Evolutionary conservation across 257 asterid species (phyloP), one percentile per base, ranked within the genome.

Genomic region (Lavandula angustifolia): DNA sequence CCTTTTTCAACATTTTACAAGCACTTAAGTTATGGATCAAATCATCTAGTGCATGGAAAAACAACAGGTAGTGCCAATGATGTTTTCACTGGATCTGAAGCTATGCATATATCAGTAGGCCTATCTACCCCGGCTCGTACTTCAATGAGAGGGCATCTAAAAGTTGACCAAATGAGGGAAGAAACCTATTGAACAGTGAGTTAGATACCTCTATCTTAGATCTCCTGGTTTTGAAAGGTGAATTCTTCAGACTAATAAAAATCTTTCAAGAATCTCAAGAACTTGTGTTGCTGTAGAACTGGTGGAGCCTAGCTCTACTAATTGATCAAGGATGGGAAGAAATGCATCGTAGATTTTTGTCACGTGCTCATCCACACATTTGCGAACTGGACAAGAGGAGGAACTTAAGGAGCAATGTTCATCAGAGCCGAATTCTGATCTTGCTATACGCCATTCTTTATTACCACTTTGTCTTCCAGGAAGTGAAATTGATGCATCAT

Each of bases 381-480:
- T 78, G 41, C 95, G 96, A 67, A 78, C 79, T 57, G 95, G 96
- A 80, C 98, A 87, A 68, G 89, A 84, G 6, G 94, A 86, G 66
- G 94, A 82, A 75, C 80, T 80, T 73, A 82, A 48, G 67, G 97
- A 84, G 58, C 76, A 71, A 48, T 71, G 81, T 44, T 87, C 71
- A 54, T 74, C 92, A 56, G 92, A 79, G 64, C 87, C 96, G 74
- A 84, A 83, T 76, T 92, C 98, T 53, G 88, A 80, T 84, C 96
- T 80, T 64, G 95, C 77, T 53, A 87, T 54, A 64, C 98, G 91
- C 98, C 98, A 92, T 58, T 72, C 85, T 77, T 81, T 75, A 65
- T 82, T 82, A 66, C 98, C 97, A 78, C 97, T 92, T 64, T 74
- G 87, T 77, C 98, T 89, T 74, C 97, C 98, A 13, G 97, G 98